Evolutionary conservation across 108 stramenopile genomes (phyloP), one percentile per base, ranked within the genome.

Genomic region (Seminavis robusta): DNA sequence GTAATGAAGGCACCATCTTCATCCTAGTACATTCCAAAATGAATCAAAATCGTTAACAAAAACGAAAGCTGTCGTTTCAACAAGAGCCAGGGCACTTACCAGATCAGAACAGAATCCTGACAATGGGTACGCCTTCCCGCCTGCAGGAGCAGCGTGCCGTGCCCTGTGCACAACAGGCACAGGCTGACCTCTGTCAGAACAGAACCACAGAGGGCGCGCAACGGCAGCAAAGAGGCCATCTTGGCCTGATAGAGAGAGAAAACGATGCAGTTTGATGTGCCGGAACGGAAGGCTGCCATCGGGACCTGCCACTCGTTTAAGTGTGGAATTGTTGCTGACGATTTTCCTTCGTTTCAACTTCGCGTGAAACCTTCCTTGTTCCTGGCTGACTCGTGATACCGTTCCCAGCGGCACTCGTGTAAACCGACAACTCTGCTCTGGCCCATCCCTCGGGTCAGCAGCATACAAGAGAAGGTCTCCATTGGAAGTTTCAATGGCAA

Each of bases 101-200:
- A 81, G 65, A 28, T 55, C 65, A 15, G 82, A 49, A 44, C 83
- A 93, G 56, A 89, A 93, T 21, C 81, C 87, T 20, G 83, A 45
- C 2, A 93, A 69, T 19, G 91, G 86, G 23, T 69, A 56, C n/a
- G 64, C 56, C 29, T 56, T 77, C 15, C 80, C 84, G 59, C 87
- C 91, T 1, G 87, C 83, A 19, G 90, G 86, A 25, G 86, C 84
- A 25, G 75, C 80, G 40, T 93, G 91, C 34, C 86, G 63, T 26
- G 72, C 79, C 33, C 88, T 69, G 64, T 93, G 91, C 32, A 59
- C 61, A 31, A 93, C 71, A 3, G 73, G 59, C 13, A 73, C 60
- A 6, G 83, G 83, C 21, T 56, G 57, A 16, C 88, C 86, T 48
- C 91, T 52, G 39, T 89, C 91, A 15, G 87, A 71, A 48, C 87